Base-by-base conservation (phyloP, 495 filamentous ascomycete species). In the Penicillium bovifimosum region DNA sequence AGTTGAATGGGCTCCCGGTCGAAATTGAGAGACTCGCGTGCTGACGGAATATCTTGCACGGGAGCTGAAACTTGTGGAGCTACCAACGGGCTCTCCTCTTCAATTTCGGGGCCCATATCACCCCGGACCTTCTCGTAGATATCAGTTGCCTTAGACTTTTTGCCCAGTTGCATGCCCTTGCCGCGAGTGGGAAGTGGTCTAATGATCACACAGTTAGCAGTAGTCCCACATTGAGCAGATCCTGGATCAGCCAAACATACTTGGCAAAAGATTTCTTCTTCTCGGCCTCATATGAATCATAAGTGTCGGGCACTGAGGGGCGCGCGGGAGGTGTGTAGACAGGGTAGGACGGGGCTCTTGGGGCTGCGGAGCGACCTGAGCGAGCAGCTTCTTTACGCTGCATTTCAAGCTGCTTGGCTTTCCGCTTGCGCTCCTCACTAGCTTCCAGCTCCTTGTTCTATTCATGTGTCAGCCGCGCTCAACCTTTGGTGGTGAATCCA, bases 361-460 rank as follows among this genome's bases (percentile, higher is more conserved):
- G 81, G 38, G 80, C 72, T 17, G 77, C 80, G 42, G 70, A 64
- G 56, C 84, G 80, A 31, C 72, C 75, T 52, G 72, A 76, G 20
- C 84, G 76, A 55, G 83, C 80, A 56, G 88, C 83, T 64, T 97
- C 95, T 69, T 96, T 96, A 63, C 95, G 88, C 75, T 98, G 93
- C 78, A 97, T 86, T 68, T 98, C 93, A 55, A 97, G 72, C 71
- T 97, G 93, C 77, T 97, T 97, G 9, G 93, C 95, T 71, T 96
- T 96, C 50, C 90, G 76, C 76, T 98, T 98, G 61, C 95, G 86
- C 79, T 98, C 92, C 69, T 98, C 93, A 50, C 84, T 95, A 18
- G 93, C 93, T 73, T 98, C 93, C 54, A 97, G 76, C 68, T 98
- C 93, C 80, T 98, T 98, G 78, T 98, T 98, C 84, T 95, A 65